Percentiles rank a stretch among this genome's conserved stretches.
phyloP scores from a whole-genome alignment of 306 rosid species.

The Hippophae tibetana region DNA sequence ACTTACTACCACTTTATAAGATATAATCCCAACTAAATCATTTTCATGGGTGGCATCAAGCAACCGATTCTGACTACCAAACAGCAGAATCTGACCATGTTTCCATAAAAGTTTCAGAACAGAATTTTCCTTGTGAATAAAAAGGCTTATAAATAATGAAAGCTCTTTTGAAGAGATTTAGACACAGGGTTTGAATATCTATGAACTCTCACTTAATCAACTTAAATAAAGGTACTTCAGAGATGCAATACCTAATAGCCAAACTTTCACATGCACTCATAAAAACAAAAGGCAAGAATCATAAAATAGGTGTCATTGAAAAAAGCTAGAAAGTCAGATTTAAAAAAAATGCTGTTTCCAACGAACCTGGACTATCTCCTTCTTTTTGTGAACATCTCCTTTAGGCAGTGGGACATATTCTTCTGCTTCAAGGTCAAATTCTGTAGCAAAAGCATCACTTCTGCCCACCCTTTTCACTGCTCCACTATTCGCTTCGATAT shows the following conservation, averaged over 20 bases:
- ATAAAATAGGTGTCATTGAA: background rate
- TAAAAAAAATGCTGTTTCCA: conserved; percentile 17
- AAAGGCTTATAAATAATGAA: no score
- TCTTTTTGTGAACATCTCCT: conserved; percentile 98
- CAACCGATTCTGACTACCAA: background rate
- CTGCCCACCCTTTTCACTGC: conserved; percentile 96
- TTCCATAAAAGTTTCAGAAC: background rate
- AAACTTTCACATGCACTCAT: no score
- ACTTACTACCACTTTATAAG: background rate
- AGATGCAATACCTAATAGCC: no score
- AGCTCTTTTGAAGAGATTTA: no score
- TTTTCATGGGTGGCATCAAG: background rate
- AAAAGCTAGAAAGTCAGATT: background rate
- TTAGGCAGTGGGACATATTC: conserved; percentile 98
- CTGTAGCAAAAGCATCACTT: conserved; percentile 96
- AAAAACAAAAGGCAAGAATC: no score
- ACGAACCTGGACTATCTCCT: conserved; percentile 92
- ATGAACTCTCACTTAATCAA: no score
- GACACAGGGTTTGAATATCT: no score
- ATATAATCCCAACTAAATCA: background rate
- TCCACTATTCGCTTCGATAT: conserved; percentile 91
- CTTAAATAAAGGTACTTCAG: no score
- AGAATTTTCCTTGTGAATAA: background rate
- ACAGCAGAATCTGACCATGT: background rate
- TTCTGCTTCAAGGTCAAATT: conserved; percentile 97